phyloP scores from a whole-genome alignment of 2,329 filamentous ascomycete species.

The Trichoderma arundinaceum region DNA sequence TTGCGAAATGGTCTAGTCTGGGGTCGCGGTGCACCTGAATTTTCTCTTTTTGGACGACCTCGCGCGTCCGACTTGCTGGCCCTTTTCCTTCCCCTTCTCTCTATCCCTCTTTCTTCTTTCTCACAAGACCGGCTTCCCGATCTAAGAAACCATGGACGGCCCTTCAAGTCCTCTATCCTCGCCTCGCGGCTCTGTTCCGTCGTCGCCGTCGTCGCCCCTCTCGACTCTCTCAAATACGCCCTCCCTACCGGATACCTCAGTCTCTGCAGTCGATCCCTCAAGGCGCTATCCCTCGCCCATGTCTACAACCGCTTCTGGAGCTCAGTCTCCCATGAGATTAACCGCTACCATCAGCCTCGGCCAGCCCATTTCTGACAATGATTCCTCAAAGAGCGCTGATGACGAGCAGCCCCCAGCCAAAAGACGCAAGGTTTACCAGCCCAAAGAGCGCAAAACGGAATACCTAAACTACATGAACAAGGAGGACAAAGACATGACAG shows the following conservation, averaged over 20 bases:
- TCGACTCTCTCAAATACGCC: slow-evolving; percentile 61
- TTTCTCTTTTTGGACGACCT: slow-evolving; percentile 24
- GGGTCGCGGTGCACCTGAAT: slow-evolving; percentile 12
- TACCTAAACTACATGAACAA: slow-evolving; percentile 70
- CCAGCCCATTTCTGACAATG: slow-evolving; percentile 40
- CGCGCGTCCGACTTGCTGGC: slow-evolving; percentile 8
- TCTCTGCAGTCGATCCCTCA: slow-evolving; percentile 46
- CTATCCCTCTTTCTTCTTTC: background rate
- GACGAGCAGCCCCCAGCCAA: slow-evolving; percentile 75
- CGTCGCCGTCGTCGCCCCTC: slow-evolving; percentile 59
- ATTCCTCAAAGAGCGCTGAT: slow-evolving; percentile 40
- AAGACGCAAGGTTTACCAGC: slow-evolving; percentile 69
- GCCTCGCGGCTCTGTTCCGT: slow-evolving; percentile 43
- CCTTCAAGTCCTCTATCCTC: slow-evolving; percentile 40
- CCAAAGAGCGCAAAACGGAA: slow-evolving; percentile 75
- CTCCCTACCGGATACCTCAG: slow-evolving; percentile 55
- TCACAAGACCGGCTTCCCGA: slow-evolving; percentile 1
- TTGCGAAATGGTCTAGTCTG: slow-evolving; percentile 30
- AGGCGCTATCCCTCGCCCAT: slow-evolving; percentile 59
- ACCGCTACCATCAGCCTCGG: slow-evolving; percentile 42
- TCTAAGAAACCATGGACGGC: slow-evolving; percentile 36
- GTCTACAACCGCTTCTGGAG: slow-evolving; percentile 55
- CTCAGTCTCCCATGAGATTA: slow-evolving; percentile 57
- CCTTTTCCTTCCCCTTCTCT: background rate
- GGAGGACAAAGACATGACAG: slow-evolving; percentile 55